phyloP scores from a whole-genome alignment of 352 stramenopile genomes.

The Pythium apleroticum region DNA sequence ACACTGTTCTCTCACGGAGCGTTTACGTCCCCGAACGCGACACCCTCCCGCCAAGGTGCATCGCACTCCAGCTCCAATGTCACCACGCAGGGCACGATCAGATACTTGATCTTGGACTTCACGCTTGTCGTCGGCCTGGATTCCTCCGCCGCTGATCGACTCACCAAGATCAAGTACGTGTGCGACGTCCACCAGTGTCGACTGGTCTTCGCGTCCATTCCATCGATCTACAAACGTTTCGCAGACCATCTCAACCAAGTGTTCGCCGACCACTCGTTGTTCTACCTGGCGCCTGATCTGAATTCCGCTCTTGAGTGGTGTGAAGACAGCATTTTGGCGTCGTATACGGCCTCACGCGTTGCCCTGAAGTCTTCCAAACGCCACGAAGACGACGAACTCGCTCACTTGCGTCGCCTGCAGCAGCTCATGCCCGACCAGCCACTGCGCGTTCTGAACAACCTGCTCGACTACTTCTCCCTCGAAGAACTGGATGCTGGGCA shows the following conservation, averaged over 20 bases:
- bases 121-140: conserved; percentile 92
- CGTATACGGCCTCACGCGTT: conserved; percentile 26
- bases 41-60: neutral
- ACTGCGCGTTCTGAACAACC: conserved; percentile 52
- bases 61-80: conserved; percentile 2
- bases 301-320: conserved; percentile 71
- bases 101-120: conserved; percentile 89
- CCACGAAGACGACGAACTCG: conserved; percentile 50
- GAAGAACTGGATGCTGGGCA: conserved; percentile 59
- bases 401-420: conserved; percentile 55
- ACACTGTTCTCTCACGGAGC: conserved; percentile 47
- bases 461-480: conserved; percentile 75
- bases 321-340: conserved; percentile 61
- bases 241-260: conserved; percentile 51
- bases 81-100: conserved; percentile 22
- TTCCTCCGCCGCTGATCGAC: conserved; percentile 70
- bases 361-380: conserved; percentile 21
- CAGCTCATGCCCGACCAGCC: conserved; percentile 71
- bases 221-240: conserved; percentile 61
- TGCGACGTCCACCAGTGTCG: conserved; percentile 66
- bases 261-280: conserved; percentile 46
- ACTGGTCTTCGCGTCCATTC: conserved; percentile 70
- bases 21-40: conserved; percentile 5
- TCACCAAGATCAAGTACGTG: conserved; percentile 81
- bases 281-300: conserved; percentile 63